These are phyloP conservation scores for Suhomyces canberraensis DNA, from an alignment of 805 yeast species.

Conservation along the genomic window DNA sequence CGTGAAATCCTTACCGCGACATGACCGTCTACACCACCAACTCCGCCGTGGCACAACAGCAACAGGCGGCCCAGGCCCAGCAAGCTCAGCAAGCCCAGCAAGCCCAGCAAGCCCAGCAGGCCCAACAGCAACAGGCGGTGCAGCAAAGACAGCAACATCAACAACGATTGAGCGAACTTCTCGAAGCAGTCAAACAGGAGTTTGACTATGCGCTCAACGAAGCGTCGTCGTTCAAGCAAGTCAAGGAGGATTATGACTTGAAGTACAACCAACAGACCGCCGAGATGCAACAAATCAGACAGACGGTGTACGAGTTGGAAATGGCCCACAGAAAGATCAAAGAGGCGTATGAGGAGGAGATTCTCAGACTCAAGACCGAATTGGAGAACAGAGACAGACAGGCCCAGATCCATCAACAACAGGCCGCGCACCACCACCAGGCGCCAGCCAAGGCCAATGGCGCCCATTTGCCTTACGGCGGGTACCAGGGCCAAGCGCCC, in stretches of 20 bases:
- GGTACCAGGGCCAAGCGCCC: conserved; percentile 14
- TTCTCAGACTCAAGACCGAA: conserved; percentile 78
- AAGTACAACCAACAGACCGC: conserved; percentile 88
- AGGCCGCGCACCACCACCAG: conserved; percentile 42
- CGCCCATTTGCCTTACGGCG: conserved; percentile 13
- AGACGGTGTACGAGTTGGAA: conserved; percentile 90
- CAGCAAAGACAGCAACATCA: conserved; percentile 42
- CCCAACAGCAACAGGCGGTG: conserved; percentile 25
- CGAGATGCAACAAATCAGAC: conserved; percentile 91
- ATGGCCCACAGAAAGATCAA: conserved; percentile 92
- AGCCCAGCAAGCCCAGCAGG: conserved; percentile 17
- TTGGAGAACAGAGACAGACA: conserved; percentile 76
- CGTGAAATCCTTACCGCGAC: neutral
- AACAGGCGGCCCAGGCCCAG: conserved; percentile 12
- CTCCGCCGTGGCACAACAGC: conserved; percentile 30
- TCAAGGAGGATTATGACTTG: conserved; percentile 88
- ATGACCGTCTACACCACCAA: conserved; percentile 38
- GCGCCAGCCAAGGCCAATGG: conserved; percentile 28
- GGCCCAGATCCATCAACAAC: conserved; percentile 32
- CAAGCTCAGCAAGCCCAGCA: conserved; percentile 19
- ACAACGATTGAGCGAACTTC: conserved; percentile 64
- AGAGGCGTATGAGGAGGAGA: conserved; percentile 94
- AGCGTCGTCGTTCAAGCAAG: conserved; percentile 80
- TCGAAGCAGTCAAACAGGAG: conserved; percentile 91
- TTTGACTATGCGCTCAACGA: conserved; percentile 81